Percentiles rank a stretch among this genome's conserved stretches.
Conservation (phyloP, 257 asterid species). For the Fraxinus anomala region DNA sequence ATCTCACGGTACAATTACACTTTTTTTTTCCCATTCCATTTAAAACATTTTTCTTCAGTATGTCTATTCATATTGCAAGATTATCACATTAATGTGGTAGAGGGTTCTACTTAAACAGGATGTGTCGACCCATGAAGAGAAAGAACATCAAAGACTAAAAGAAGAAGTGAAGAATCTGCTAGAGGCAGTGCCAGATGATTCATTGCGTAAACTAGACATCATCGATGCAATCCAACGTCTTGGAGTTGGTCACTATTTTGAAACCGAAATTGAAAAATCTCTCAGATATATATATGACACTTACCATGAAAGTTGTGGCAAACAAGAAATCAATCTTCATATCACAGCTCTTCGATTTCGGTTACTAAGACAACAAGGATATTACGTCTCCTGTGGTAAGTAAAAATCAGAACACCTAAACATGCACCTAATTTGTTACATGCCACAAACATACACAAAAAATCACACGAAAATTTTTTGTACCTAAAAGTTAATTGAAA, state of each 20-base stretch:
- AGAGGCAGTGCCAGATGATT: background rate
- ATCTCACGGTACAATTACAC: background rate
- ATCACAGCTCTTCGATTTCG: slow-evolving; percentile 9
- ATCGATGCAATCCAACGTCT: slow-evolving; percentile 21
- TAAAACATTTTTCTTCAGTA: too few relatives aligned
- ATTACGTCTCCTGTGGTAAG: background rate
- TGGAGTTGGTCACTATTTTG: slow-evolving; percentile 20
- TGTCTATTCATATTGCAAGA: background rate
- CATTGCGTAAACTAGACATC: background rate
- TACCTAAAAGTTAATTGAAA: background rate
- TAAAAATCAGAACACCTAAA: background rate
- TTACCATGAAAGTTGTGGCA: background rate
- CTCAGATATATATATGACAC: background rate
- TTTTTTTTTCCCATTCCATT: background rate
- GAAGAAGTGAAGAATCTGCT: slow-evolving; percentile 21
- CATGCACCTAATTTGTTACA: background rate
- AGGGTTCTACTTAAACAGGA: background rate
- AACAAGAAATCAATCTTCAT: background rate
- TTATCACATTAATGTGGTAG: background rate
- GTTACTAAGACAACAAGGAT: slow-evolving; percentile 9
- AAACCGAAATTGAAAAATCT: background rate
- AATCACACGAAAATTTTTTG: too few relatives aligned
- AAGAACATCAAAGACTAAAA: background rate
- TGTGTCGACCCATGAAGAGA: background rate
- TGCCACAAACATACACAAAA: background rate